Base-by-base conservation (phyloP, 441 rosid species). In the Pelargonium australe region DNA sequence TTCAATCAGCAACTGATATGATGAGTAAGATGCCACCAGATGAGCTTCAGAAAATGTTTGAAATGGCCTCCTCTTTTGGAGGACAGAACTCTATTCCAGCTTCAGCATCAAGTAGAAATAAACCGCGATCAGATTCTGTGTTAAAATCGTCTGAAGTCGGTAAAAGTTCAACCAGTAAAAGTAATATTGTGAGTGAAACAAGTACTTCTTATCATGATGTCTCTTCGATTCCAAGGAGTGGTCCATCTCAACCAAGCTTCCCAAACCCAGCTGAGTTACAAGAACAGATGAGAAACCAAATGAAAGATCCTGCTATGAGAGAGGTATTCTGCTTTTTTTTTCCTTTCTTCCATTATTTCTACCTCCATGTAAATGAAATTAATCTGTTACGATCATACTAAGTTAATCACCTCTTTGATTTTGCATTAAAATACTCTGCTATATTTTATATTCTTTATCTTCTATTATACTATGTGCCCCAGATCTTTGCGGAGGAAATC, bases 221-320 rank as follows among this genome's bases (percentile, higher is more conserved):
- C 70, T 72, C 77, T 64, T 67, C 81, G 68, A 83, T 76, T 78
- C 77, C 83, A 44, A 81, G 82, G 68, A 77, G 67, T 72, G 73
- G 72, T 77, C 57, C 57, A 49, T 77, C 84, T 53, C 85, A 61
- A 47, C 70, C 91, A 64, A 84, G 75, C 80, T 78, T 83, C 58
- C 82, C 89, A 68, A 70, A 85, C 28, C 74, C 87, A 34, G 77
- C 88, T 72, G 96, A 89, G 77, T 61, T 90, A 78, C 97, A 88
- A 69, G 95, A 88, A 69, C 96, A 91, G 79, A 84, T 95, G 83
- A 86, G 90, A 81, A 90, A 84, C 81, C 96, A 90, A 78, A 85
- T 95, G 96, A 90, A 89, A 78, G 95, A 90, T 79, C 99, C 97
- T 53, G 96, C 96, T 7, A 86, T 86, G 92, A 83, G 85, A 64